phyloP scores from a whole-genome alignment of 1,284 basidiomycete genomes.

The Ceratobasidium sp. region DNA sequence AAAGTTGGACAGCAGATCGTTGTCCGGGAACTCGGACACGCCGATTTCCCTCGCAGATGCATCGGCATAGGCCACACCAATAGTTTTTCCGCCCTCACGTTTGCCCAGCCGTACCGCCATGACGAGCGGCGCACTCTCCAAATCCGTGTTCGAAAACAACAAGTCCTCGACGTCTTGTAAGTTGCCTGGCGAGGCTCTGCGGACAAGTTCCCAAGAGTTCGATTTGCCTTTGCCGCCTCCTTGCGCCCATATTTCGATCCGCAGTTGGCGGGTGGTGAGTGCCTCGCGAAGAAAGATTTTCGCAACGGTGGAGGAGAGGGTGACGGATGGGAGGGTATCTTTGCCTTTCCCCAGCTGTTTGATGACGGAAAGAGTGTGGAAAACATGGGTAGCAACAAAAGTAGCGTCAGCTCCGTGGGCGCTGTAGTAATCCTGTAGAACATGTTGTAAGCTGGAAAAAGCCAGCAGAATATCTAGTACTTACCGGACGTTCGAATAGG shows the following conservation, averaged over 20 bases:
- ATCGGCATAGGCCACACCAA: conserved; percentile 83
- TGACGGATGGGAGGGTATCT: conserved; percentile 78
- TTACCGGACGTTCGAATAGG: conserved; percentile 78
- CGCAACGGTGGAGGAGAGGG: conserved; percentile 83
- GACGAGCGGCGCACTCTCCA: conserved; percentile 88
- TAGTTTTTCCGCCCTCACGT: conserved; percentile 67
- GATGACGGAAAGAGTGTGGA: conserved; percentile 86
- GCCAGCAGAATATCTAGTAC: conserved; percentile 41
- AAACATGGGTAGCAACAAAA: conserved; percentile 88
- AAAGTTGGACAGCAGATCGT: conserved; percentile 95
- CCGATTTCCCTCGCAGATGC: conserved; percentile 80
- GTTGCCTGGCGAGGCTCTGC: conserved; percentile 95
- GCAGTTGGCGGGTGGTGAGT: conserved; percentile 89
- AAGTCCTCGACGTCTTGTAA: conserved; percentile 94
- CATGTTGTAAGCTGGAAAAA: conserved; percentile 1
- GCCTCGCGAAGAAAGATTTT: conserved; percentile 91
- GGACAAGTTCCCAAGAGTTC: conserved; percentile 56
- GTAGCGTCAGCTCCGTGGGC: conserved; percentile 91
- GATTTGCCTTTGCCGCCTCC: conserved; percentile 82
- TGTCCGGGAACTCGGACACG: conserved; percentile 91
- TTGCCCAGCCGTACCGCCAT: conserved; percentile 84
- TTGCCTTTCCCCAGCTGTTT: conserved; percentile 75
- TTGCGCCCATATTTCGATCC: conserved; percentile 88
- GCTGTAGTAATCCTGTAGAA: conserved; percentile 80
- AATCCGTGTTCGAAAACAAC: conserved; percentile 87